Evolutionary conservation across 1,284 basidiomycete species (phyloP).

Genomic region (Xerocomus minutiporus): DNA sequence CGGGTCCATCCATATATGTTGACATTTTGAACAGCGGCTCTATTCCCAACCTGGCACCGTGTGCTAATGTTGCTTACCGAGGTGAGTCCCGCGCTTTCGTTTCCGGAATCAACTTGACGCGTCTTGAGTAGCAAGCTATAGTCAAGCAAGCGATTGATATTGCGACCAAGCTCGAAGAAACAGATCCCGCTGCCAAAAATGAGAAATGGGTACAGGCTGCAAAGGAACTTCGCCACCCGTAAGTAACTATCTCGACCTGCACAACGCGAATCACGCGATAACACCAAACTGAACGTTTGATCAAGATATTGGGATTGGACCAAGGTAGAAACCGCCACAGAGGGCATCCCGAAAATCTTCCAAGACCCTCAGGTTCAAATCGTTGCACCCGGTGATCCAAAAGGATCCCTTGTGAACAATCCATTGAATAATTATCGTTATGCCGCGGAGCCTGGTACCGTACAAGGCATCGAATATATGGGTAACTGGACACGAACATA

Average conservation of each 20-base stretch:
- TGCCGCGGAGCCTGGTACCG: slow-evolving; percentile 4
- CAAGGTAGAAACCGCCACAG: not conserved
- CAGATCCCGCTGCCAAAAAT: not conserved
- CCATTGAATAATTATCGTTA: slow-evolving; percentile 19
- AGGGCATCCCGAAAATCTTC: slow-evolving; percentile 11
- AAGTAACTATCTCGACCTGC: not conserved
- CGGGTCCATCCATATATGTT: not conserved
- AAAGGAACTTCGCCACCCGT: slow-evolving; percentile 16
- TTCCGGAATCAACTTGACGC: not conserved
- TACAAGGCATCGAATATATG: slow-evolving; percentile 8
- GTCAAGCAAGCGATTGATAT: slow-evolving; percentile 12
- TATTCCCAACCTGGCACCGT: slow-evolving; percentile 22
- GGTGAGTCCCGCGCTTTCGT: not conserved
- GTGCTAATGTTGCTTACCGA: slow-evolving; percentile 11
- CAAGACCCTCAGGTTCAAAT: slow-evolving; percentile 3
- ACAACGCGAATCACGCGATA: too few species aligned
- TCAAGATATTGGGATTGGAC: slow-evolving; percentile 22
- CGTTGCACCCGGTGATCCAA: not conserved
- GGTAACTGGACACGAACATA: slow-evolving; percentile 13
- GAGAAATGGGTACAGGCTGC: slow-evolving; percentile 14
- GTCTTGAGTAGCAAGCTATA: slow-evolving; percentile 14
- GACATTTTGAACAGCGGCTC: slow-evolving; percentile 9
- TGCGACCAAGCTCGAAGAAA: slow-evolving; percentile 6
- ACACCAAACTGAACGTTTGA: not conserved
- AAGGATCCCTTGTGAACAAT: not conserved